Conservation (phyloP, 805 yeast genomes). For the Groenewaldozyma tartarivorans region DNA sequence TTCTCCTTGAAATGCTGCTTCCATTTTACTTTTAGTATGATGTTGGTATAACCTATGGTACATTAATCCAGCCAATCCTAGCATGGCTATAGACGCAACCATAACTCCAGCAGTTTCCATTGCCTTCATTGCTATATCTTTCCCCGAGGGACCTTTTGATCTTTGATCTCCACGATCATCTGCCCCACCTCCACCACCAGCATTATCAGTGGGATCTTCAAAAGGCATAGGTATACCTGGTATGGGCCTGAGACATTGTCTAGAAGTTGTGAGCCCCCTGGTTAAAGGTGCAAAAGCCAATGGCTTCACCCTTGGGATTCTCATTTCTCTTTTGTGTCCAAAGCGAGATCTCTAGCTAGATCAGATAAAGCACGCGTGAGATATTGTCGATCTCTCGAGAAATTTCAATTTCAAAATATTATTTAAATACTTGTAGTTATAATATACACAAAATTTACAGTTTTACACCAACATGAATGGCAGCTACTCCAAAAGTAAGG, state of each 20-base stretch:
- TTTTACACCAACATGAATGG: conserved; percentile 92
- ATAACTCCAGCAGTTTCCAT: conserved; percentile 64
- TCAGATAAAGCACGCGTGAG: no score
- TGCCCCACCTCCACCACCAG: conserved; percentile 1
- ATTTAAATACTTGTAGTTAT: not conserved
- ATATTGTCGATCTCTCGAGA: not conserved
- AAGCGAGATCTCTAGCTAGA: not conserved
- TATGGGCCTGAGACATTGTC: not conserved
- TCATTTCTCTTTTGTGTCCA: not conserved
- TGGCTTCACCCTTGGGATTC: not conserved
- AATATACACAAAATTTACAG: conserved; percentile 32
- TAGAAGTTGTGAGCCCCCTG: not conserved
- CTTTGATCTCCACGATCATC: conserved; percentile 2
- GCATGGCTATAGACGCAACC: conserved; percentile 53
- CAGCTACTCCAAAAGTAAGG: conserved; percentile 89
- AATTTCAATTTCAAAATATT: not conserved
- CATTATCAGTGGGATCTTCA: conserved; percentile 4
- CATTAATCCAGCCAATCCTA: conserved; percentile 62
- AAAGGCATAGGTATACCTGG: conserved; percentile 7
- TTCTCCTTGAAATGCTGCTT: conserved; percentile 54
- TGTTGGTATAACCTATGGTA: conserved; percentile 54
- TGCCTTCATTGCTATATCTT: conserved; percentile 10
- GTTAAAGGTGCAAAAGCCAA: not conserved
- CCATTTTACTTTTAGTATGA: conserved; percentile 57
- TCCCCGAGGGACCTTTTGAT: not conserved